phyloP scores from a whole-genome alignment of 1,139 yeast genomes.

The Scheffersomyces stambukii region DNA sequence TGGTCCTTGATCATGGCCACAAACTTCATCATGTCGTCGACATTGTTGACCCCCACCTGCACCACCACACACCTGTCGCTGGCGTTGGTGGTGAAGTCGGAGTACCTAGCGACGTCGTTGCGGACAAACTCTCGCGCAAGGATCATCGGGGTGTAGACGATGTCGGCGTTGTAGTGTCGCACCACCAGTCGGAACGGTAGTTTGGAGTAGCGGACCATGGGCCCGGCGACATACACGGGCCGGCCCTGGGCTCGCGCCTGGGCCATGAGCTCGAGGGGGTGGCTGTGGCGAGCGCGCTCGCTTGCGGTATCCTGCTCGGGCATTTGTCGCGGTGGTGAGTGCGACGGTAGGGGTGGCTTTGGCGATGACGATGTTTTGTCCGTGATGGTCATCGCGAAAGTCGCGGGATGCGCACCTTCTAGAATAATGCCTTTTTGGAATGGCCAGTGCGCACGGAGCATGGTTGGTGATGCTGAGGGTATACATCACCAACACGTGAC shows the following conservation, averaged over 20 bases:
- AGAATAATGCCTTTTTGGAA: too few relatives aligned
- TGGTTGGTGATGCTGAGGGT: too few relatives aligned
- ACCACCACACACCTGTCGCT: slow-evolving; percentile 71
- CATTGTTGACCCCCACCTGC: slow-evolving; percentile 89
- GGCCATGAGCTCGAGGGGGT: slow-evolving; percentile 3
- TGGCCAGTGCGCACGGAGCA: too few relatives aligned
- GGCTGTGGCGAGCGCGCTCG: too few relatives aligned
- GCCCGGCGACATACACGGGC: slow-evolving; percentile 83
- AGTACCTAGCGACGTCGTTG: slow-evolving; percentile 70
- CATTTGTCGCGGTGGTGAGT: not conserved
- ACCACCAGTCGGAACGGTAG: slow-evolving; percentile 84
- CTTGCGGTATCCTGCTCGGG: not conserved
- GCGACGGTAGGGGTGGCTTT: too few relatives aligned
- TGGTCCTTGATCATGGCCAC: slow-evolving; percentile 86
- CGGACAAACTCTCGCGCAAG: slow-evolving; percentile 92
- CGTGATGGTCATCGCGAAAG: too few relatives aligned
- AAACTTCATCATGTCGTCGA: slow-evolving; percentile 76
- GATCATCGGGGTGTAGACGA: slow-evolving; percentile 95
- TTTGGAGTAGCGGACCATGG: slow-evolving; percentile 96
- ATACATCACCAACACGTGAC: too few relatives aligned
- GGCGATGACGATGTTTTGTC: too few relatives aligned
- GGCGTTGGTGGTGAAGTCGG: slow-evolving; percentile 80
- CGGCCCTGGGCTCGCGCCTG: slow-evolving; percentile 31
- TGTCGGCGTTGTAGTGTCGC: slow-evolving; percentile 70
- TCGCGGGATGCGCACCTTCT: too few relatives aligned